These are phyloP conservation scores for Saccharomyces hybrid DNA, from an alignment of 1,139 yeast genomes.

Conservation along the genomic window DNA sequence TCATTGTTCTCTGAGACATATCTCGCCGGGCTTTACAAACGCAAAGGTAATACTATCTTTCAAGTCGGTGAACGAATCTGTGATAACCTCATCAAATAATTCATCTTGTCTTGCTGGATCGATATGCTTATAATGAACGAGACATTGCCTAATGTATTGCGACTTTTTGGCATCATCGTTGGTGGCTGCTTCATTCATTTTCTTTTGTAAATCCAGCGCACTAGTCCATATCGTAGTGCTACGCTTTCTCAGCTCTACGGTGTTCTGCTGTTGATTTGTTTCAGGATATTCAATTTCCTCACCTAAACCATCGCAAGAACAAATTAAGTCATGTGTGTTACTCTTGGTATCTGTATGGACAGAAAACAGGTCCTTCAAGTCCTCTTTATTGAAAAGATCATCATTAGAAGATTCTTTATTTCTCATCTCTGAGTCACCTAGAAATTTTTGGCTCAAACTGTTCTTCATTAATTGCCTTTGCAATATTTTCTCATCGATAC, in stretches of 20 bases:
- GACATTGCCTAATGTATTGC: slow-evolving; percentile 46
- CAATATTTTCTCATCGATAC: slow-evolving; percentile 89
- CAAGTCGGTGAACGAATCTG: slow-evolving; percentile 14
- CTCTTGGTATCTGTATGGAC: slow-evolving; percentile 46
- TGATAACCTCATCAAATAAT: slow-evolving; percentile 18
- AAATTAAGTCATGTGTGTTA: slow-evolving; percentile 80
- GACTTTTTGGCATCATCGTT: slow-evolving; percentile 31
- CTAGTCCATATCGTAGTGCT: slow-evolving; percentile 38
- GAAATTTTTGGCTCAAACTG: slow-evolving; percentile 69
- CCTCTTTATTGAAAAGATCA: slow-evolving; percentile 53
- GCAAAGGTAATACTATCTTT: slow-evolving; percentile 23
- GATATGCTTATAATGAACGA: slow-evolving; percentile 55
- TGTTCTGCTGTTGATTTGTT: slow-evolving; percentile 11
- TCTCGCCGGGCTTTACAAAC: slow-evolving; percentile 20
- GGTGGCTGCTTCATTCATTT: slow-evolving; percentile 27
- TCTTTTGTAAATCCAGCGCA: slow-evolving; percentile 43
- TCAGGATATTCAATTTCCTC: slow-evolving; percentile 17
- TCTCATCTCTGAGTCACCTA: slow-evolving; percentile 38
- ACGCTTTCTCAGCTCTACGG: slow-evolving; percentile 12
- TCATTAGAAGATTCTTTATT: slow-evolving; percentile 39
- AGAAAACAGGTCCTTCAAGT: slow-evolving; percentile 69
- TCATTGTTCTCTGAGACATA: background rate
- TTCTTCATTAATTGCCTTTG: slow-evolving; percentile 89
- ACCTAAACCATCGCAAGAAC: slow-evolving; percentile 52
- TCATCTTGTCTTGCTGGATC: slow-evolving; percentile 36